Conservation (phyloP, 805 yeast genomes). For the Hanseniaspora occidentalis region DNA sequence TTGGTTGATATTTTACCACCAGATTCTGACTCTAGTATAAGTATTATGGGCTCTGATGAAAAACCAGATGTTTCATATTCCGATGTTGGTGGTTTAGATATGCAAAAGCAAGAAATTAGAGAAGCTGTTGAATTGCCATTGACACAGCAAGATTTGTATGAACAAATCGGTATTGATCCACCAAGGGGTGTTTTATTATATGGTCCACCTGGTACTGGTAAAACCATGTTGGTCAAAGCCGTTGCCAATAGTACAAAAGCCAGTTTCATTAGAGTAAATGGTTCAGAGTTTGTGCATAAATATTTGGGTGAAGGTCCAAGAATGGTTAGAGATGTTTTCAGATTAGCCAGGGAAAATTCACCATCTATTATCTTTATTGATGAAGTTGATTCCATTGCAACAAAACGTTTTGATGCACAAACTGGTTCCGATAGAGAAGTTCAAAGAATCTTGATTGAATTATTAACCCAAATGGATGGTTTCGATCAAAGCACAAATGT, state of each 20-base stretch:
- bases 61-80: conserved; percentile 89
- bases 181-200: conserved; percentile 95
- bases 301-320: conserved; percentile 99
- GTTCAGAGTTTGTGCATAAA: conserved; percentile 96
- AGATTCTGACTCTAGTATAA: conserved; percentile 93
- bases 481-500: conserved; percentile 92
- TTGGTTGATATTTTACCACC: conserved; percentile 96
- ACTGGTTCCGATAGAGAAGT: conserved; percentile 99
- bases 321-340: conserved; percentile 97
- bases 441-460: conserved; percentile 90
- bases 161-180: conserved; percentile 97
- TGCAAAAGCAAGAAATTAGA: conserved; percentile 98
- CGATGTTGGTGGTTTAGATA: conserved; percentile 97
- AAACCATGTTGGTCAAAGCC: conserved; percentile 97
- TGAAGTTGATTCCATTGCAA: conserved; percentile 98
- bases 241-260: conserved; percentile 97
- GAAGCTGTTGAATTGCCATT: conserved; percentile 97
- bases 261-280: conserved; percentile 89
- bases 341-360: conserved; percentile 93
- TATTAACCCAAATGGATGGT: conserved; percentile 98
- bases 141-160: conserved; percentile 89
- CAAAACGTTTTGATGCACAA: conserved; percentile 98
- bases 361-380: conserved; percentile 96
- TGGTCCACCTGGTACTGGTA: conserved; percentile 99
- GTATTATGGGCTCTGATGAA: conserved; percentile 90